Evolutionary conservation across 73 alveolate genomes (phyloP).

Genomic region (Tetrahymena elliotti): DNA sequence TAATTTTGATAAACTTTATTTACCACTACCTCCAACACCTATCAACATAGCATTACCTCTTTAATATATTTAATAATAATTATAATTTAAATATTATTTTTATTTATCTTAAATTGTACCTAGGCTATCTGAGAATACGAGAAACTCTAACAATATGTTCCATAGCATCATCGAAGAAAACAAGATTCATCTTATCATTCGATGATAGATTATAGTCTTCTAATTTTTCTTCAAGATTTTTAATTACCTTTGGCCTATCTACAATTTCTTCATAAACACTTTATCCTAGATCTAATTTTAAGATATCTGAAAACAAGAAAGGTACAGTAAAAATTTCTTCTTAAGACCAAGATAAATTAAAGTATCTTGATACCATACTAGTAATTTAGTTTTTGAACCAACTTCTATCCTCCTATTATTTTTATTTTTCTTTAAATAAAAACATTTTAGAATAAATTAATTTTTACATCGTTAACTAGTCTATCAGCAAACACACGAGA

Average conservation of each 20-base stretch:
- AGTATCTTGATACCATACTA: not conserved
- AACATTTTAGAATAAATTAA: slow-evolving; percentile 73
- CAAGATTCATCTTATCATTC: slow-evolving; percentile 74
- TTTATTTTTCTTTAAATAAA: slow-evolving; percentile 49
- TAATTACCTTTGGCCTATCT: slow-evolving; percentile 75
- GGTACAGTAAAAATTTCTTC: not conserved
- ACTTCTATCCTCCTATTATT: slow-evolving; percentile 79
- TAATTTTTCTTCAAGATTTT: slow-evolving; percentile 82
- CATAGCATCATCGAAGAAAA: slow-evolving; percentile 88
- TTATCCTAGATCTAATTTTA: slow-evolving; percentile 86
- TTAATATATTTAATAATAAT: slow-evolving; percentile 45
- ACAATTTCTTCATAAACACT: slow-evolving; percentile 92
- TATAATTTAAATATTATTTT: not conserved
- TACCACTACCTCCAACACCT: slow-evolving; percentile 98
- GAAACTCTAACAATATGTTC: slow-evolving; percentile 85
- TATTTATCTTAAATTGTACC: not conserved
- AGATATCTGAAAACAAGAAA: slow-evolving; percentile 32
- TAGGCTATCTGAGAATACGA: slow-evolving; percentile 89
- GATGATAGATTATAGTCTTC: slow-evolving; percentile 87
- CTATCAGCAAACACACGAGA: slow-evolving; percentile 98
- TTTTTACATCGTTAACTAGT: slow-evolving; percentile 80
- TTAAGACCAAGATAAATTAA: not conserved
- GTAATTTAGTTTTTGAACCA: slow-evolving; percentile 28
- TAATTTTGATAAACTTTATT: slow-evolving; percentile 66
- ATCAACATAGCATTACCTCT: slow-evolving; percentile 90